Evolutionary conservation across 2,329 filamentous ascomycete genomes (phyloP), one percentile per base, ranked within the genome.

Genomic region (Aspergillus sp.): DNA sequence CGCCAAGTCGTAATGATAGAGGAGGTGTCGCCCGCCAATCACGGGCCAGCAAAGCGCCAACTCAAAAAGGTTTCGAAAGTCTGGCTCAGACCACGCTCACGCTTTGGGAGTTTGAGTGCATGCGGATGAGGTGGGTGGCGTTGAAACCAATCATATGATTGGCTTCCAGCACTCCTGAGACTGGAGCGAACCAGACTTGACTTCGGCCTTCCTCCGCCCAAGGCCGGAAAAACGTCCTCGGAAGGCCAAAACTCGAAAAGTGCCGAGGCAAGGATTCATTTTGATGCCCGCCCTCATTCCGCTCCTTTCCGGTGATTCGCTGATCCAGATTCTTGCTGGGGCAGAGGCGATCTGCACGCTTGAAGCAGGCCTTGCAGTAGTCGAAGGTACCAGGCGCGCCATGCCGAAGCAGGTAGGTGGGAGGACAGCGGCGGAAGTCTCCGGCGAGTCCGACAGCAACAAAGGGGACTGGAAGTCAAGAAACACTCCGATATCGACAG

Each of bases 41-140:
- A 50, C 13, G 22, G 13, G 30, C 18, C 36, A 26, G 24, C 18
- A 12, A 11, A 48, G 8, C 22, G 34, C 36, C 53, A 49, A 49
- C 17, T 43, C 45, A 48, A 42, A 22, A 55, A 55, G 26, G 26
- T 30, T 30, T 30, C 26, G 26, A 30, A 30, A 30, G 15, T 42
- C 51, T 52, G 54, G 55, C 51, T 60, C 58, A 60, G 52, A 57
- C 58, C 58, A 58, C 39, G 44, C 53, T 48, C 53, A 48, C 8
- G 5, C 18, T 6, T 44, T 30, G 15, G 18, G 18, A 24, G 26
- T 6, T 44, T 30, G 15, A 30, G 18, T 36, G 26, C 24, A 55
- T 48, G 36, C 22, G 18, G 26, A 69, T 69, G 68, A 70, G 64
- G 66, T 68, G 62, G 56, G 68, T 70, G 68, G 68, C 66, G 67